Evolutionary conservation across 78 protist genomes (phyloP), one percentile per base, ranked within the genome.

Genomic region (Dictyostelium purpureum): DNA sequence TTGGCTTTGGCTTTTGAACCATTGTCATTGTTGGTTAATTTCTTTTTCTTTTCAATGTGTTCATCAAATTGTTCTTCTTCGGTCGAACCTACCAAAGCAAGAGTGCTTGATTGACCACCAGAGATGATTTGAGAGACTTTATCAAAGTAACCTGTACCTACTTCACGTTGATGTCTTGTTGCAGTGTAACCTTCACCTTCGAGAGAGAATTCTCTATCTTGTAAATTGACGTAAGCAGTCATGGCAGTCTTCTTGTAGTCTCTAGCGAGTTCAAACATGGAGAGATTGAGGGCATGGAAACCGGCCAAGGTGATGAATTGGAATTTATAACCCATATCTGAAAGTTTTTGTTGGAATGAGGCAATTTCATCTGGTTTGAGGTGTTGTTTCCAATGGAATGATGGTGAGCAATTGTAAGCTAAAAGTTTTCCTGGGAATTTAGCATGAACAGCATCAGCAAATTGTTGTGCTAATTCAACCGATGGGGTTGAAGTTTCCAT

Each of bases 271-370:
- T 85, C 92, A 73, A 85, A 85, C 92, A 85, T 85, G 10, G 82
- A 18, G 19, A 73, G 33, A 19, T 94, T 97, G 96, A 87, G 94
- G 82, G 82, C 31, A 79, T 97, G 99, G 97, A 97, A 96, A 49
- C 99, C 98, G 31, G 98, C 99, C 38, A 97, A 94, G 26, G 99
- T 97, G 74, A 96, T 96, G 92, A 97, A 97, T 94, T 97, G 99
- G 97, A 97, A 97, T 42, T 85, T 94, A 94, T 90, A 96, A 19
- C 99, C 99, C 73, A 90, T 54, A 54, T 45, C 49, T 42, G 93
- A 96, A 26, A 97, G 92, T 18, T 89, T 88, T 52, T 52, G 38
- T 42, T 88, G 95, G 96, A 97, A 96, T 19, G 85, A 19, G 52
- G 90, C 94, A 21, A 96, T 96, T 87, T 97, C 89, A 57, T 95